Evolutionary conservation across 352 stramenopile species (phyloP).

Genomic region (Phytopythium chamaehyphon): DNA sequence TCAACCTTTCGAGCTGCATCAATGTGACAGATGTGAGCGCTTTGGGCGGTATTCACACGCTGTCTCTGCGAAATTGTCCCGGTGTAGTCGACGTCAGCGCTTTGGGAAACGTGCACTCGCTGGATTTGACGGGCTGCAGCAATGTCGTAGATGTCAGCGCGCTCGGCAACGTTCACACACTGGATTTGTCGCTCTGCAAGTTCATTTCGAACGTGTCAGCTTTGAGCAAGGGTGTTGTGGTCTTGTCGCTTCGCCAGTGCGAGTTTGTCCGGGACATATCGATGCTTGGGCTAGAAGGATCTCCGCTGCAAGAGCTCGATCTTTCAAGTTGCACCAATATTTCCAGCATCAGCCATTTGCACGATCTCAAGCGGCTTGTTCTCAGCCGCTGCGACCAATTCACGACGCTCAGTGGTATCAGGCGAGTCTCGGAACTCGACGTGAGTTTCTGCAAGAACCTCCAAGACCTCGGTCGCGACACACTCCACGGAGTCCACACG

Average conservation of each 20-base stretch:
- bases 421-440: conserved; percentile 43
- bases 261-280: conserved; percentile 39
- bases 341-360: conserved; percentile 32
- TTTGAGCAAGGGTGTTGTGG: conserved; percentile 21
- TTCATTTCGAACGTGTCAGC: conserved; percentile 47
- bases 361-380: conserved; percentile 37
- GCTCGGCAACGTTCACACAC: conserved; percentile 36
- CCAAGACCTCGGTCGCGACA: conserved; percentile 15
- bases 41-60: conserved; percentile 36
- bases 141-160: conserved; percentile 42
- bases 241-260: conserved; percentile 53
- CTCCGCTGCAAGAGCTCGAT: conserved; percentile 41
- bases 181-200: conserved; percentile 55
- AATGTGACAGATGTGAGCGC: conserved; percentile 52
- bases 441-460: conserved; percentile 70
- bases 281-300: conserved; percentile 16
- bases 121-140: conserved; percentile 59
- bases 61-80: conserved; percentile 48
- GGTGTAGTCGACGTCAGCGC: conserved; percentile 33
- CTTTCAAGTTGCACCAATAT: conserved; percentile 47
- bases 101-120: conserved; percentile 35
- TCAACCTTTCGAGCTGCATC: conserved; percentile 57
- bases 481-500: conserved; percentile 23
- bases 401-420: conserved; percentile 34
- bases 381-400: conserved; percentile 52